phyloP scores from a whole-genome alignment of 768 basidiomycete genomes.

The Boletus subparvulus region DNA sequence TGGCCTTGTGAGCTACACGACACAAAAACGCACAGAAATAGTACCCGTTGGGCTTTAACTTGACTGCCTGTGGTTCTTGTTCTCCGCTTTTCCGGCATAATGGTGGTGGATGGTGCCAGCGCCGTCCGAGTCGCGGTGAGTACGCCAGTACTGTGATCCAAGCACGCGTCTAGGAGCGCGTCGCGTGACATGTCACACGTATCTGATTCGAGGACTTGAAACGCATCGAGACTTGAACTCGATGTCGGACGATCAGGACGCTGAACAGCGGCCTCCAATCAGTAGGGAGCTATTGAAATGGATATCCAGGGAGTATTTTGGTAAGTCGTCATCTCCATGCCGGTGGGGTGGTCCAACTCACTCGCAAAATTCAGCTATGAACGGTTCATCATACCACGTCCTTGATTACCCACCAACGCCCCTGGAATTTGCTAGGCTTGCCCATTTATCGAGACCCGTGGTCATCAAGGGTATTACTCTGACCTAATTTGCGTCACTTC shows the following conservation, averaged over 20 bases:
- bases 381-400: conserved; percentile 51
- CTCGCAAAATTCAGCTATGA: conserved; percentile 46
- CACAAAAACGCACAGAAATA: neutral
- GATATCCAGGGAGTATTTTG: conserved; percentile 41
- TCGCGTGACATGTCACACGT: conserved; percentile 28
- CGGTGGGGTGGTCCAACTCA: neutral
- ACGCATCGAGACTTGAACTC: neutral
- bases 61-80: conserved; percentile 13
- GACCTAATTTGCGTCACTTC: neutral
- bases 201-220: neutral
- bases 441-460: conserved; percentile 69
- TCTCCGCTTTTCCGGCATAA: conserved; percentile 29
- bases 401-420: conserved; percentile 59
- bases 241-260: conserved; percentile 13
- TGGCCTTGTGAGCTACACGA: conserved; percentile 7
- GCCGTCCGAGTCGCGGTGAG: neutral
- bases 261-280: conserved; percentile 12
- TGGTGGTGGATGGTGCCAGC: neutral
- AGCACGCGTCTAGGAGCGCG: conserved; percentile 14
- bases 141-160: neutral
- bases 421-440: conserved; percentile 66
- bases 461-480: conserved; percentile 60
- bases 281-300: conserved; percentile 28
- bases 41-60: conserved; percentile 21
- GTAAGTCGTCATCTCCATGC: conserved; percentile 11